These are phyloP conservation scores for Syzygium oleosum DNA, from an alignment of 345 rosid species.

Conservation along the genomic window DNA sequence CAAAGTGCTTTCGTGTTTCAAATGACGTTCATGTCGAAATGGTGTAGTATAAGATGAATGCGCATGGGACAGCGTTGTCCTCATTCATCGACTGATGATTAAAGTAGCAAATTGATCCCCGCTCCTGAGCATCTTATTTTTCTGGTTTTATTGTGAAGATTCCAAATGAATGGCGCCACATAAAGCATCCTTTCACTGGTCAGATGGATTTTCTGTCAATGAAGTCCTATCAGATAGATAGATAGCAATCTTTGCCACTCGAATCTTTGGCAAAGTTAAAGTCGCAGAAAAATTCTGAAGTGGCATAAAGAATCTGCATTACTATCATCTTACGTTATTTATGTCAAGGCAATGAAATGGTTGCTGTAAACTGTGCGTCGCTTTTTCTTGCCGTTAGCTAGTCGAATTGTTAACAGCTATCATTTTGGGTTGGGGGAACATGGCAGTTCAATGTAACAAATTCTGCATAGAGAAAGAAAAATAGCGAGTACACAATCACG, in stretches of 20 bases:
- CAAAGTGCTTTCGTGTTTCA: background rate
- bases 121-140: background rate
- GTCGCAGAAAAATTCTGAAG: background rate
- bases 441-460: background rate
- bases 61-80: background rate
- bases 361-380: background rate
- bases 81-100: background rate
- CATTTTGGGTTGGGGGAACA: background rate
- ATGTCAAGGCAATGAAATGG: background rate
- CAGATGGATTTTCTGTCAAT: background rate
- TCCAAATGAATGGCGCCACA: background rate
- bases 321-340: background rate
- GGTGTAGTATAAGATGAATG: background rate
- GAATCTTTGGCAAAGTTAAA: background rate
- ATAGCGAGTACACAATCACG: background rate
- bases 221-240: background rate
- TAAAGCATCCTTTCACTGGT: background rate
- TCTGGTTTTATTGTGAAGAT: background rate
- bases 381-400: background rate
- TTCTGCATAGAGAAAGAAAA: background rate
- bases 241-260: background rate
- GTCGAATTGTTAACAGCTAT: background rate
- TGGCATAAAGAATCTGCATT: background rate
- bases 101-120: background rate
- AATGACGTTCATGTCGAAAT: background rate